Conservation (phyloP, 352 stramenopile genomes). For the Aphanomyces cochlioides region DNA sequence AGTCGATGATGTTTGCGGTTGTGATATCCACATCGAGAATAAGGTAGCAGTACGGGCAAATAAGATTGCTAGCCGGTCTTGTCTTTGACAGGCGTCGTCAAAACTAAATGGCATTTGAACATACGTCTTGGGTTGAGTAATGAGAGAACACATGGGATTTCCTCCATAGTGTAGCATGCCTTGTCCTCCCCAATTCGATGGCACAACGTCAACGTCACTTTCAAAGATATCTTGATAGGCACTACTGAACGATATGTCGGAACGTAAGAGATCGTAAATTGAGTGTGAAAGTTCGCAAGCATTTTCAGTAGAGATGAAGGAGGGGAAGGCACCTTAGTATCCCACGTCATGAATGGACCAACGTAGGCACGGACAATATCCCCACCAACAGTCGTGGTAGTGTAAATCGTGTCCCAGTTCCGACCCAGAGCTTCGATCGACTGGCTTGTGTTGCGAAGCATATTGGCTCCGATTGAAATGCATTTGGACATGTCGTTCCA, state of each 20-base stretch:
- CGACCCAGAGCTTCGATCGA: background rate
- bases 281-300: background rate
- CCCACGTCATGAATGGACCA: background rate
- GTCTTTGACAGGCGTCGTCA: background rate
- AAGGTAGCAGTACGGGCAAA: background rate
- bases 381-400: background rate
- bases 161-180: background rate
- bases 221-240: background rate
- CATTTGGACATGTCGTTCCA: slow-evolving; percentile 15
- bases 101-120: background rate
- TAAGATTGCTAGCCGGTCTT: background rate
- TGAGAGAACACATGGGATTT: background rate
- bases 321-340: background rate
- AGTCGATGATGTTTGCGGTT: background rate
- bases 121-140: background rate
- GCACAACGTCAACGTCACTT: background rate
- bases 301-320: background rate
- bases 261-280: background rate
- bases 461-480: background rate
- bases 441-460: background rate
- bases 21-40: background rate
- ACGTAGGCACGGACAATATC: background rate
- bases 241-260: background rate
- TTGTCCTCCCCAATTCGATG: background rate
- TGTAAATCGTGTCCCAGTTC: slow-evolving; percentile 21